These are phyloP conservation scores for Xerocomus amazonicus DNA, from an alignment of 1,284 basidiomycete genomes.

Conservation along the genomic window DNA sequence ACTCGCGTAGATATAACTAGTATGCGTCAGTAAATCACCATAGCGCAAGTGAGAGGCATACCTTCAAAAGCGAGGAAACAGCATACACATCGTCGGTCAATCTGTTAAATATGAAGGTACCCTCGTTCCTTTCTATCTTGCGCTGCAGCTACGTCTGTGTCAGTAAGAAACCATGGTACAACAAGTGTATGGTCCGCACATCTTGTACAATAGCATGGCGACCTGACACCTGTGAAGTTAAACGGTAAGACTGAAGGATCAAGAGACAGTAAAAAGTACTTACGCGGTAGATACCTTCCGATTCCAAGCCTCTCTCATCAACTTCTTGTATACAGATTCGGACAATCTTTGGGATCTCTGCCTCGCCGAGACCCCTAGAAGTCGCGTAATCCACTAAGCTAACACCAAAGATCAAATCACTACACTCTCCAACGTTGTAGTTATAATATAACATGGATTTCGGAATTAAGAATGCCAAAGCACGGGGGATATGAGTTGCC, in stretches of 20 bases:
- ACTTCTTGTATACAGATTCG: slow-evolving; percentile 83
- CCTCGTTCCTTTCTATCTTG: slow-evolving; percentile 87
- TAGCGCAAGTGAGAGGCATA: slow-evolving; percentile 31
- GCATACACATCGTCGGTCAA: slow-evolving; percentile 83
- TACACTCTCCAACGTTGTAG: slow-evolving; percentile 83
- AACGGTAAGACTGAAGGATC: neutral
- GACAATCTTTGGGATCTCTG: slow-evolving; percentile 81
- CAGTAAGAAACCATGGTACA: slow-evolving; percentile 3
- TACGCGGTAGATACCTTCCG: slow-evolving; percentile 85
- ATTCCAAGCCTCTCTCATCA: slow-evolving; percentile 74
- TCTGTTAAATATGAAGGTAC: slow-evolving; percentile 74
- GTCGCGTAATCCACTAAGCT: slow-evolving; percentile 91
- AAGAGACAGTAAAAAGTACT: slow-evolving; percentile 21
- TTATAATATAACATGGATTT: slow-evolving; percentile 73
- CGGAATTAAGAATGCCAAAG: slow-evolving; percentile 59
- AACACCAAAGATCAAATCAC: slow-evolving; percentile 90
- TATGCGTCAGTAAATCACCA: slow-evolving; percentile 10
- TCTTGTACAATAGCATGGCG: slow-evolving; percentile 82
- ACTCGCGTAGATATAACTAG: slow-evolving; percentile 83
- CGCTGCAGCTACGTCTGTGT: slow-evolving; percentile 64
- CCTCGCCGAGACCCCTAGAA: slow-evolving; percentile 69
- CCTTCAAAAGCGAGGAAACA: slow-evolving; percentile 91
- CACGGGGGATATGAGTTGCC: slow-evolving; percentile 51
- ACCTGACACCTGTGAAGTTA: slow-evolving; percentile 66
- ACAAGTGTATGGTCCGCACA: slow-evolving; percentile 39